Percentiles rank a stretch among this genome's conserved stretches.
phyloP scores from a whole-genome alignment of 1,284 basidiomycete genomes.

The Apiotrichum montevideense region DNA sequence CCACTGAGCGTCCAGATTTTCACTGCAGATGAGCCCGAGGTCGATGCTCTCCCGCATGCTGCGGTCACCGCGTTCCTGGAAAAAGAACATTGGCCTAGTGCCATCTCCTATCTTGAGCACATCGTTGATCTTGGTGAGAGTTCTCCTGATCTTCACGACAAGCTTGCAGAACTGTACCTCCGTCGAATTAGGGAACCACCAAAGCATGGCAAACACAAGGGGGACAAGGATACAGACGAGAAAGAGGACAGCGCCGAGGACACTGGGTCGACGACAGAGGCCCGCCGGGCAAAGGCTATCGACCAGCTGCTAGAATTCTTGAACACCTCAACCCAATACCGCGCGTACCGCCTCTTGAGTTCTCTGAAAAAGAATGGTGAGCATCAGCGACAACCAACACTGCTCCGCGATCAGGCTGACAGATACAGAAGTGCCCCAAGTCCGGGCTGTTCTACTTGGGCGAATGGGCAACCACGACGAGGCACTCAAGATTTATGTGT shows the following conservation, averaged over 20 bases:
- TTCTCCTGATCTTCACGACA: constrained; percentile 69
- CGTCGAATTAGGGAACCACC: constrained; percentile 1
- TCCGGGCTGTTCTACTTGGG: constrained; percentile 82
- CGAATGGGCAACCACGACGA: constrained; percentile 84
- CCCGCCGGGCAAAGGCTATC: neutral
- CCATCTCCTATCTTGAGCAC: constrained; percentile 78
- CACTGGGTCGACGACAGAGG: neutral
- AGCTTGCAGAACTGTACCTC: constrained; percentile 78
- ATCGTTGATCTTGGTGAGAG: constrained; percentile 72
- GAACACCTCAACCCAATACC: constrained; percentile 63
- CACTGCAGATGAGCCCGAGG: constrained; percentile 74
- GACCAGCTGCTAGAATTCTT: constrained; percentile 64
- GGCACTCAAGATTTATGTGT: constrained; percentile 87
- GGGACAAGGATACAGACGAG: neutral
- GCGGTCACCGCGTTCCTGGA: constrained; percentile 73
- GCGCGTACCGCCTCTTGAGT: constrained; percentile 71
- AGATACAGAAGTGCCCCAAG: constrained; percentile 67
- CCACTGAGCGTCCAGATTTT: constrained; percentile 62
- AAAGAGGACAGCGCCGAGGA: constrained; percentile 52
- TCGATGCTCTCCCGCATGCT: constrained; percentile 67
- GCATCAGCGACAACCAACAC: constrained; percentile 7
- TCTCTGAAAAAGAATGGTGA: constrained; percentile 67
- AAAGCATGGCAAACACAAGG: constrained; percentile 22
- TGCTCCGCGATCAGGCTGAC: neutral
- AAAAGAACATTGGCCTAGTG: constrained; percentile 59